Evolutionary conservation across 495 filamentous ascomycete genomes (phyloP).

Genomic region (Penicillium cinerascens): DNA sequence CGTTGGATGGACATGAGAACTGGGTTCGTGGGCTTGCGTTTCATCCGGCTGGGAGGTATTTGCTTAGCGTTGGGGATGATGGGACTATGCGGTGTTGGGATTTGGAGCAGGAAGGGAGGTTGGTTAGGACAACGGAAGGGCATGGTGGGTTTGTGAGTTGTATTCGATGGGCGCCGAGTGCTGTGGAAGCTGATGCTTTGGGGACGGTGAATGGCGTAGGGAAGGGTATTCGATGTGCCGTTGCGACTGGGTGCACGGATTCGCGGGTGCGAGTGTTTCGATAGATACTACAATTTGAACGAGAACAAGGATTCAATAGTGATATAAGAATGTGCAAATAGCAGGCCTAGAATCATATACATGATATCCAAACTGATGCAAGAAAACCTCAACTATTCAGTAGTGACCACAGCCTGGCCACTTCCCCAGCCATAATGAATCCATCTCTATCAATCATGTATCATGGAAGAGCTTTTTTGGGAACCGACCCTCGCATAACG

Average conservation of each 20-base stretch:
- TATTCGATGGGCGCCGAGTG: conserved; percentile 77
- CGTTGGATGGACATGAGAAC: conserved; percentile 87
- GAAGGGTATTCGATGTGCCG: background rate
- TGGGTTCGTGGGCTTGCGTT: conserved; percentile 85
- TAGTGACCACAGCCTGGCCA: conserved; percentile 4
- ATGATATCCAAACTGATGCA: conserved; percentile 6
- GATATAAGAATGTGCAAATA: background rate
- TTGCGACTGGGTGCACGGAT: conserved; percentile 2
- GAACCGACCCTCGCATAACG: conserved; percentile 10
- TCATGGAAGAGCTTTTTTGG: conserved; percentile 28
- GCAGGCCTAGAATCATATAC: conserved; percentile 1
- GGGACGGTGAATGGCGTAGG: background rate
- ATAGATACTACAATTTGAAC: background rate
- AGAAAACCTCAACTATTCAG: conserved; percentile 7
- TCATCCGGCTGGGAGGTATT: conserved; percentile 87
- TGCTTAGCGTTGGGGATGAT: conserved; percentile 79
- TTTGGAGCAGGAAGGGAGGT: conserved; percentile 77
- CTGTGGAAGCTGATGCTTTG: conserved; percentile 45
- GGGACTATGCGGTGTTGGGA: conserved; percentile 93
- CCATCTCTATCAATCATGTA: conserved; percentile 20
- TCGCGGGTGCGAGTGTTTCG: background rate
- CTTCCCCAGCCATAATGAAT: conserved; percentile 7
- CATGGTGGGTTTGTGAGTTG: conserved; percentile 83
- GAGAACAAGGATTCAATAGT: background rate
- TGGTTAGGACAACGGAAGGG: conserved; percentile 73